Percentiles rank a stretch among this genome's conserved stretches.
Evolutionary conservation across 2,329 filamentous ascomycete genomes (phyloP).

Genomic region (Tolypocladium endophyticum): DNA sequence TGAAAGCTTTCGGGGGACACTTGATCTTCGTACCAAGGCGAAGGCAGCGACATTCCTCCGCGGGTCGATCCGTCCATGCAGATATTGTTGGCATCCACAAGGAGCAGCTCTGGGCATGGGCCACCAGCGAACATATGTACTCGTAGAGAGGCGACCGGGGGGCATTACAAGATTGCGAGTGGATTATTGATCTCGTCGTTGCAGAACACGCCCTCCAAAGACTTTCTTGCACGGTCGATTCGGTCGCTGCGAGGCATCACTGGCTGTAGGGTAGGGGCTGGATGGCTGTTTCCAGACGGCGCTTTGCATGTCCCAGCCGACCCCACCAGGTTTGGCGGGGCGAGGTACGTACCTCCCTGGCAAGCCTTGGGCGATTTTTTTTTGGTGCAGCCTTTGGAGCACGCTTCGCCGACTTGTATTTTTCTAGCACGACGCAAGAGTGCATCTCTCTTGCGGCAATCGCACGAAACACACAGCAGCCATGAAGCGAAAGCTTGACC

Average conservation of each 20-base stretch:
- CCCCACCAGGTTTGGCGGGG: not conserved
- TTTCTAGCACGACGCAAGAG: not conserved
- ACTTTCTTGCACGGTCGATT: too few relatives aligned
- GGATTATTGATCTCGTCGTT: too few relatives aligned
- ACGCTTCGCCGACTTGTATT: not conserved
- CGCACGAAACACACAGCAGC: not conserved
- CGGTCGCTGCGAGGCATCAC: not conserved
- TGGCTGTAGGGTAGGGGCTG: not conserved
- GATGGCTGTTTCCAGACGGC: not conserved
- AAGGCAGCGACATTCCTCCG: not conserved
- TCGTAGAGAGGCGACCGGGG: not conserved
- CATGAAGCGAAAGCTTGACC: slow-evolving; percentile 54
- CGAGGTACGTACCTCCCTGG: not conserved
- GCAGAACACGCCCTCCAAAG: too few relatives aligned
- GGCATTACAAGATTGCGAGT: too few relatives aligned
- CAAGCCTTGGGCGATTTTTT: not conserved
- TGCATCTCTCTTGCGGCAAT: not conserved
- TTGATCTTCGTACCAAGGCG: not conserved
- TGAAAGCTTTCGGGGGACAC: not conserved
- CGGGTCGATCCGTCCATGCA: not conserved
- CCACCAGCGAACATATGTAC: not conserved
- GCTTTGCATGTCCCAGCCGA: not conserved
- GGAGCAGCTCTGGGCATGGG: too few relatives aligned
- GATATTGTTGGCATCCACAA: too few relatives aligned
- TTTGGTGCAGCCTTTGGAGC: not conserved